Conservation (phyloP, 2,329 filamentous ascomycete species). For the Plenodomus tracheiphilus region DNA sequence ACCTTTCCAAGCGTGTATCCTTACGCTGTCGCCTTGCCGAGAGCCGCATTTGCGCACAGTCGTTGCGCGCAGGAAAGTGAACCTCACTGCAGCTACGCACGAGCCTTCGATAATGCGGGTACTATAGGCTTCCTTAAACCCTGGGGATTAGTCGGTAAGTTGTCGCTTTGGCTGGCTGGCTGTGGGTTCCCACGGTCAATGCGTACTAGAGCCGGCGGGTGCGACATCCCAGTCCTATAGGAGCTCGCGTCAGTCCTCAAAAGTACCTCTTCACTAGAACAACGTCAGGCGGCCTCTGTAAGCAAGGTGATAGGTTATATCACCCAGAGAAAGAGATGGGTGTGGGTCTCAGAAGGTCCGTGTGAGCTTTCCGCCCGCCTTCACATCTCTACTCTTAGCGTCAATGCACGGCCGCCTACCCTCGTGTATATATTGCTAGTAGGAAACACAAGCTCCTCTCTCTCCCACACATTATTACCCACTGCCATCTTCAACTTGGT, state of each 20-base stretch:
- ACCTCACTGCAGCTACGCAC: not conserved
- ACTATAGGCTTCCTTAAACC: not conserved
- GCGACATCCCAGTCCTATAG: not conserved
- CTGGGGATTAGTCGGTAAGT: not conserved
- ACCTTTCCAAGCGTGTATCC: not conserved
- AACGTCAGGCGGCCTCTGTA: not conserved
- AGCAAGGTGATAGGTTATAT: not conserved
- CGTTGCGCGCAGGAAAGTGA: not conserved
- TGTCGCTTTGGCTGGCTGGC: not conserved
- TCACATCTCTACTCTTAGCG: not conserved
- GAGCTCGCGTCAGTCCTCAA: not conserved
- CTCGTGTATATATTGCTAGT: slow-evolving; percentile 10
- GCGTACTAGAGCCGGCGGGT: not conserved
- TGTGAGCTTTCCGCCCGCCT: not conserved
- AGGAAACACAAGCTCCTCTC: not conserved
- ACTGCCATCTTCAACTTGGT: slow-evolving; percentile 4
- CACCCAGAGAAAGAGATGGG: slow-evolving; percentile 5
- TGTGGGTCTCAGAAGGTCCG: slow-evolving; percentile 7
- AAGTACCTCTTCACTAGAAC: not conserved
- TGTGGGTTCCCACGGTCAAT: not conserved
- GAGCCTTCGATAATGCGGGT: not conserved
- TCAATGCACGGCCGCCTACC: slow-evolving; percentile 4
- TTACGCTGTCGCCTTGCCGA: not conserved
- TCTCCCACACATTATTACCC: not conserved
- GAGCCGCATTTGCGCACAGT: not conserved